Evolutionary conservation across 129 eudicot genomes (phyloP), one percentile per base, ranked within the genome.

Genomic region (Artemisia tridentata): DNA sequence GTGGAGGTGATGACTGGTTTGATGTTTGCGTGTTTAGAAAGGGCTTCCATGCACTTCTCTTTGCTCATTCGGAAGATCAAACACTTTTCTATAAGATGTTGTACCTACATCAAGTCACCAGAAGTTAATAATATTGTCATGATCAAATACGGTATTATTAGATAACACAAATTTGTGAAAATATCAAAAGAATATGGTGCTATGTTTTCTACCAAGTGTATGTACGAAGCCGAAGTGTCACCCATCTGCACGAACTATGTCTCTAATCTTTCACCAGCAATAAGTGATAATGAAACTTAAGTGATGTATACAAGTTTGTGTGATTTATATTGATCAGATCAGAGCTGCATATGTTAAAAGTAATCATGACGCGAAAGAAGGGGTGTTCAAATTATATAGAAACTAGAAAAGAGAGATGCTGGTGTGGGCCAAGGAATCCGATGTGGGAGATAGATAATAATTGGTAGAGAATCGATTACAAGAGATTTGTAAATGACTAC

Each of bases 61-160:
- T 90, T 90, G 20, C 75, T 86, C 96, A 90, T 90, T 53, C 80
- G 85, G 76, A 86, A 90, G 77, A 84, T 90, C 91, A 90, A 65
- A 72, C 96, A 90, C 83, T 86, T 90, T 75, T 90, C 96, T 10
- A 90, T 90, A 85, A 90, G 82, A 83, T 90, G 96, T 54, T 90
- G 96, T 67, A 90, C 96, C 96, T 90, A 65, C 25, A 78, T 50
- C 68, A 67, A 54, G 25, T 31, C 65, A 64, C 18, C 12, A 18
- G 25, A 0, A 52, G 25, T 29, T 48, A 12, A 59, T 19, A 65
- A 18, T 34, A 5, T 16, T 19, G 25, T 43, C 41, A 76, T 51
- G 69, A 61, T 21, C 14, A 6, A 27, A 27, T 27, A 27, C 4
- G 3, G 31, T 27, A 27, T 27, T 5, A 27, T 27, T 27, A 0